A percentile compares a stretch with the other conserved stretches of the same genome.
phyloP scores from a whole-genome alignment of 192 early-diverging fungal genomes.

The Haplosporangium gracile region DNA sequence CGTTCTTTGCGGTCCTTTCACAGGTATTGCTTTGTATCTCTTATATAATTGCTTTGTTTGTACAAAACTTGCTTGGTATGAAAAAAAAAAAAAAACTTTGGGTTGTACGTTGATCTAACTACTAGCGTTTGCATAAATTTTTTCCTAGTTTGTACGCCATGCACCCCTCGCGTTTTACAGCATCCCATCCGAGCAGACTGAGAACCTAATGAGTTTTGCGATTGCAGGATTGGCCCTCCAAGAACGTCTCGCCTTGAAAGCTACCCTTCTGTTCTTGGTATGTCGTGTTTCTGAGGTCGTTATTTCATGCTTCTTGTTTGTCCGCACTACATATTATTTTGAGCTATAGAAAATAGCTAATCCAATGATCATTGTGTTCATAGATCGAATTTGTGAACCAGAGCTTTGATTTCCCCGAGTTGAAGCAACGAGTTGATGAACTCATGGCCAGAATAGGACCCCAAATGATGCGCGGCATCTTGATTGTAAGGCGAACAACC shows the following conservation, averaged over 20 bases:
- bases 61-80: no score
- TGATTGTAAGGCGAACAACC: conserved; percentile 47
- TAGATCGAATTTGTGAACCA: conserved; percentile 65
- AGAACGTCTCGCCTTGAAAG: conserved; percentile 67
- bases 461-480: conserved; percentile 58
- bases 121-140: not conserved
- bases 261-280: conserved; percentile 66
- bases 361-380: not conserved
- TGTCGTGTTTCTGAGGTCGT: not conserved
- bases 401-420: conserved; percentile 44
- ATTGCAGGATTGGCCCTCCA: conserved; percentile 64
- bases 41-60: not conserved
- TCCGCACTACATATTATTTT: not conserved
- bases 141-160: conserved; percentile 58
- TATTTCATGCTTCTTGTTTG: not conserved
- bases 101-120: not conserved
- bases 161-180: conserved; percentile 67
- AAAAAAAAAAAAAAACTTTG: not conserved
- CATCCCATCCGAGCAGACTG: conserved; percentile 58
- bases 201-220: conserved; percentile 60
- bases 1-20: conserved; percentile 63
- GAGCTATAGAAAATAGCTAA: not conserved
- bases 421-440: conserved; percentile 55
- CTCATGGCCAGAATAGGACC: conserved; percentile 58
- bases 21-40: conserved; percentile 48